phyloP scores from a whole-genome alignment of 805 yeast species.

The Ogataea pini region DNA sequence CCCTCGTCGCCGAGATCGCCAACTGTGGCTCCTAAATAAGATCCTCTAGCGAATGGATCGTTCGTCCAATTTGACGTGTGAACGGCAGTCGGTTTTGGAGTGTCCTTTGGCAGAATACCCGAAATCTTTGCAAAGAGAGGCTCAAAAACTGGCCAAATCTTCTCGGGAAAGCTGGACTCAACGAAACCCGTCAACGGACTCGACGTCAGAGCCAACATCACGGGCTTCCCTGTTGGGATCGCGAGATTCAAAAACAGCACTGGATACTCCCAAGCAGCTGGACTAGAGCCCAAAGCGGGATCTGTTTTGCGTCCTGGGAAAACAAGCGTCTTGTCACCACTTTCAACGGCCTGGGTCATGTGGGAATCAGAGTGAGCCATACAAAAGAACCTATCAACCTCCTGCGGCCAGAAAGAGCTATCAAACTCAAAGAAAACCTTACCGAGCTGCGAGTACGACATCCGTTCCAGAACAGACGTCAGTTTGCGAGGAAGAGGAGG shows the following conservation, averaged over 20 bases:
- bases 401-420: constrained; percentile 45
- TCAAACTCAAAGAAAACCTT: constrained; percentile 50
- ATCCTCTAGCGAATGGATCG: constrained; percentile 54
- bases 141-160: constrained; percentile 48
- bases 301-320: constrained; percentile 12
- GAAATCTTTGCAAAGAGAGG: constrained; percentile 41
- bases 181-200: constrained; percentile 51
- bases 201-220: constrained; percentile 48
- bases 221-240: constrained; percentile 35
- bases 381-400: constrained; percentile 35
- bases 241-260: constrained; percentile 34
- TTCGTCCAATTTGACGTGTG: constrained; percentile 48
- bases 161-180: constrained; percentile 40
- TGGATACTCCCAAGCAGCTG: constrained; percentile 31
- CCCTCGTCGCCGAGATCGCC: constrained; percentile 31
- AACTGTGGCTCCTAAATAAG: constrained; percentile 37
- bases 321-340: constrained; percentile 2
- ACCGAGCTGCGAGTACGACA: constrained; percentile 46
- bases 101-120: constrained; percentile 26
- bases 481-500: constrained; percentile 39
- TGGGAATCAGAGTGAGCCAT: constrained; percentile 33
- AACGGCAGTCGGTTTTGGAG: constrained; percentile 26
- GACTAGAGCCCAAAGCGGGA: constrained; percentile 11
- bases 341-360: constrained; percentile 18
- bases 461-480: constrained; percentile 28